A percentile compares a stretch with the other conserved stretches of the same genome.
Evolutionary conservation across 371 early-diverging fungal species (phyloP).

Genomic region (Phascolomyces articulosus): DNA sequence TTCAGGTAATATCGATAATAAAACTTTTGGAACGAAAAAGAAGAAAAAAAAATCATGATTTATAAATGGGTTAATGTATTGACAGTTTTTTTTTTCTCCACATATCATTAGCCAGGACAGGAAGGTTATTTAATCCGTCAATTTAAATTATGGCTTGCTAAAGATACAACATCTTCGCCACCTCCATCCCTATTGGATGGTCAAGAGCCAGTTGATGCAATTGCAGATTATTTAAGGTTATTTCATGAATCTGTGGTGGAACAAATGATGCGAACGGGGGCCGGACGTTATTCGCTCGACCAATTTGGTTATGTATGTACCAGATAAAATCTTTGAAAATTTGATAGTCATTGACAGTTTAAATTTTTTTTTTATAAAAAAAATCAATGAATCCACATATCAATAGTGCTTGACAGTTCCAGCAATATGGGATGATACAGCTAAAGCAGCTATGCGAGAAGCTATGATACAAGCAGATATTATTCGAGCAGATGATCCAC

Average conservation of each 20-base stretch:
- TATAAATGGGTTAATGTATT: too few species aligned
- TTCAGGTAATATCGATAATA: conserved; percentile 26
- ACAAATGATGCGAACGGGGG: conserved; percentile 34
- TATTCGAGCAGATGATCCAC: conserved; percentile 40
- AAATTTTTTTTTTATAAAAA: too few species aligned
- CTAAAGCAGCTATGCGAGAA: conserved; percentile 49
- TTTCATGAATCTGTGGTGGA: conserved; percentile 43
- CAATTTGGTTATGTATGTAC: conserved; percentile 32
- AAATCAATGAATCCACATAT: too few species aligned
- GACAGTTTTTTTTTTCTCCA: background rate
- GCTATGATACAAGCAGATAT: conserved; percentile 48
- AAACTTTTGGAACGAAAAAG: background rate
- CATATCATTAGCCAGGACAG: conserved; percentile 14
- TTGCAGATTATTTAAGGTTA: conserved; percentile 37
- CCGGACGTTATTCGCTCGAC: conserved; percentile 15
- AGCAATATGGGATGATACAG: conserved; percentile 53
- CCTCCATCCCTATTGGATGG: conserved; percentile 28
- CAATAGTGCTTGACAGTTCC: conserved; percentile 50
- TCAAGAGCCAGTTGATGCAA: conserved; percentile 28
- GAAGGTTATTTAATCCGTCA: conserved; percentile 36
- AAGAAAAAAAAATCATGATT: background rate
- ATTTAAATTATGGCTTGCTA: conserved; percentile 50
- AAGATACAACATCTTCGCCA: conserved; percentile 27
- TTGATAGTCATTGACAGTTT: too few species aligned
- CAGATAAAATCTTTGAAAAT: too few species aligned